Conservation (phyloP, 192 early-diverging fungal genomes). For the Thamnidium elegans region DNA sequence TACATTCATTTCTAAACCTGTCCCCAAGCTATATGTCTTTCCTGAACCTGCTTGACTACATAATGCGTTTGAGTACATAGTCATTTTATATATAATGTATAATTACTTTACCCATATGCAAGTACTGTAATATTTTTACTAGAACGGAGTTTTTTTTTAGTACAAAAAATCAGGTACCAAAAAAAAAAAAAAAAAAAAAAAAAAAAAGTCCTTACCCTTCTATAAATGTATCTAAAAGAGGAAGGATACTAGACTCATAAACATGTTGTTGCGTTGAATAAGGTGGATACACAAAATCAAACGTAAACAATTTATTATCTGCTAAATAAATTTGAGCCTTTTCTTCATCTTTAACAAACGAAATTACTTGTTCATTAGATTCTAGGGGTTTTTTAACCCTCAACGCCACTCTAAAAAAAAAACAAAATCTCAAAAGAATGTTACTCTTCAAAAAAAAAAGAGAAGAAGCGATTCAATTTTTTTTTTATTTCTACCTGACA, state of each 20-base stretch:
- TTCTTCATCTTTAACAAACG: constrained; percentile 46
- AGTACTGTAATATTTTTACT: constrained; percentile 89
- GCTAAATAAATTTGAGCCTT: constrained; percentile 62
- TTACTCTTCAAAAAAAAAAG: no score
- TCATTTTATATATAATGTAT: no score
- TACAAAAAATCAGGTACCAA: not conserved
- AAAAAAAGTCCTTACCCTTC: constrained; percentile 56
- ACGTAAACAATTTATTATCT: constrained; percentile 58
- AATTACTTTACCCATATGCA: constrained; percentile 68
- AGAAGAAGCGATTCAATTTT: no score
- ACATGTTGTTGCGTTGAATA: constrained; percentile 52
- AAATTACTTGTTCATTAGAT: constrained; percentile 48
- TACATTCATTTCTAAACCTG: constrained; percentile 42
- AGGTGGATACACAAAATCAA: constrained; percentile 66
- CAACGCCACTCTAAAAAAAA: constrained; percentile 60
- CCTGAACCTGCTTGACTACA: constrained; percentile 84
- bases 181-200: not conserved
- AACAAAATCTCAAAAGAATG: no score
- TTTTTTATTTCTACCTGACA: not conserved
- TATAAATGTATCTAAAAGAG: constrained; percentile 61
- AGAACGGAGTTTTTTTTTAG: not conserved
- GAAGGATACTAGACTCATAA: constrained; percentile 57
- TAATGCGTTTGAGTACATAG: not conserved
- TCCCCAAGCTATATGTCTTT: constrained; percentile 96
- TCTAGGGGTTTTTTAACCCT: constrained; percentile 73